Base-by-base conservation (phyloP, 2,329 filamentous ascomycete species). In the Chlorencoelia australis region DNA sequence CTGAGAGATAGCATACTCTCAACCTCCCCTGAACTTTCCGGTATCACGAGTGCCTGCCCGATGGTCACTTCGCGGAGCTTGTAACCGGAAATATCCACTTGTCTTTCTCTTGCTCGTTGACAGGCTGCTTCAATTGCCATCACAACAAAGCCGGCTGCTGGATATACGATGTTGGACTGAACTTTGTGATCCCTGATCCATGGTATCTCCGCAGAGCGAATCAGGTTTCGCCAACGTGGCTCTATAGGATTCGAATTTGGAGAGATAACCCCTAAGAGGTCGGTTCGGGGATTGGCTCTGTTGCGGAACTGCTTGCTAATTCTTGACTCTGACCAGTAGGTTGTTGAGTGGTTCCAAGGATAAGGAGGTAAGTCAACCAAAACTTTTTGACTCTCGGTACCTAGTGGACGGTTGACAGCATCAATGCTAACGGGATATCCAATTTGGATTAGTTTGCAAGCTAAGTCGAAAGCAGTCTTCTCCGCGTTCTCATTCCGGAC, bases 251-350 rank as follows among this genome's bases (percentile, higher is more conserved):
- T 39, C 8, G 32, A 35, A 17, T 35, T 35, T 30, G 26, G 30
- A 13, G 33, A 25, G 6, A 30, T 13, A 16, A 31, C 25, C 11
- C 37, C 37, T 4, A 39, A 21, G 5, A 39, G 25, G 26, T 39
- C 37, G 20, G 35, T 31, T 9, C 33, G 33, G 14, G 13, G 32
- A n/a, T 18, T 14, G 6, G 16, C 14, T 11, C 37, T 19, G 9
- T 17, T 8, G 15, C 30, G 34, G 35, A 63, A 62, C 11, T 63
- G 59, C 13, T 54, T 48, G 11, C 65, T 66, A 3, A 69, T 49
- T 31, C 67, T 63, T 2, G 67, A 68, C 41, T 74, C 69, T 41
- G 66, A 60, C 69, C 70, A 74, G 47, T 71, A 71, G 0, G 49
- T 54, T 19, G 60, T 65, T 14, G 54, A 51, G 39, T 73, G 69